These are phyloP conservation scores for Neopestalotiopsis clavispora DNA, from an alignment of 2,329 filamentous ascomycete genomes.

Conservation along the genomic window DNA sequence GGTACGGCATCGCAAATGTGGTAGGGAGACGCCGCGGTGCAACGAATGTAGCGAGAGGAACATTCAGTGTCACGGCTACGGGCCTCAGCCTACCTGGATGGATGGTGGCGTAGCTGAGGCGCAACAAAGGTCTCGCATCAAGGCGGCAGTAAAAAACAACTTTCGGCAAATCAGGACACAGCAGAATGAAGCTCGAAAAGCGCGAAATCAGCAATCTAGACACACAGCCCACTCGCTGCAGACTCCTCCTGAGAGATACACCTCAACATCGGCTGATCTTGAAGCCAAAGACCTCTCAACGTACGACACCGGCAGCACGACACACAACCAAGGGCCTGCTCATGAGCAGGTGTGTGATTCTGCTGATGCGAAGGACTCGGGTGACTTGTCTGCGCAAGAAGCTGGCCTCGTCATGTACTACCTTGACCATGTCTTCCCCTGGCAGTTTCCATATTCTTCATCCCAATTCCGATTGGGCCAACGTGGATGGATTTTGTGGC, in stretches of 20 bases:
- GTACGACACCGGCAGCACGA: neutral
- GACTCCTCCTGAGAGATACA: neutral
- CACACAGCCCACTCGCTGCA: neutral
- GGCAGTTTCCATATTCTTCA: slow-evolving; percentile 66
- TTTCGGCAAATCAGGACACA: neutral
- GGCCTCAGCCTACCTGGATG: slow-evolving; percentile 62
- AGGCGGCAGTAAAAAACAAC: slow-evolving; percentile 49
- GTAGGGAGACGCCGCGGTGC: slow-evolving; percentile 57
- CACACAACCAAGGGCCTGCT: neutral
- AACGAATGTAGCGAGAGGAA: slow-evolving; percentile 55
- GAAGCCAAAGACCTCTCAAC: neutral
- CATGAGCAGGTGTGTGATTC: neutral
- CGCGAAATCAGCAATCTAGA: neutral
- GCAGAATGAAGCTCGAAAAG: neutral
- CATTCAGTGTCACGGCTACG: slow-evolving; percentile 59
- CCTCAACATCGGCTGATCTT: neutral
- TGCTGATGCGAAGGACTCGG: neutral
- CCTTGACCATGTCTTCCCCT: slow-evolving; percentile 65
- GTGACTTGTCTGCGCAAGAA: neutral
- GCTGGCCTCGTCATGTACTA: slow-evolving; percentile 58
- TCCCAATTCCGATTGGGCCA: slow-evolving; percentile 61
- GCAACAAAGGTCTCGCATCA: slow-evolving; percentile 56
- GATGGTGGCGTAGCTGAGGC: slow-evolving; percentile 54
- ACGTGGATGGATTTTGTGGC: slow-evolving; percentile 59
- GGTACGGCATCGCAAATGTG: slow-evolving; percentile 65